Conservation (phyloP, 768 basidiomycete genomes). For the Cytidiella melzeri region DNA sequence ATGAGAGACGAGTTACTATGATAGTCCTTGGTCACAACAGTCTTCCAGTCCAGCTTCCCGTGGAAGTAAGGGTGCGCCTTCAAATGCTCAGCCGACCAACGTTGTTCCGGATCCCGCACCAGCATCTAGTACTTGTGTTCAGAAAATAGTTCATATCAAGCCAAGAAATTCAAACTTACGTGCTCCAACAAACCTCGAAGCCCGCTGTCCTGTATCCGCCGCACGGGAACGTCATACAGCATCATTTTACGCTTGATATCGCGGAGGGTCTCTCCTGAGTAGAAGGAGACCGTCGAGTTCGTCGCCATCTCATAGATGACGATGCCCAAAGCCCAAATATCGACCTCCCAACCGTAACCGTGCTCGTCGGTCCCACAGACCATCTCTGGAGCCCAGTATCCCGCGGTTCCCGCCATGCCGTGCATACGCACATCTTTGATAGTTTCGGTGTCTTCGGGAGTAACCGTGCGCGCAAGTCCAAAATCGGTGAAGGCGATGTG, state of each 20-base stretch:
- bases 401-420: neutral
- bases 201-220: neutral
- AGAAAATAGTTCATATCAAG: no score
- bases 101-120: neutral
- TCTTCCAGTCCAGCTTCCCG: neutral
- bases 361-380: neutral
- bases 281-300: neutral
- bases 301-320: conserved; percentile 3
- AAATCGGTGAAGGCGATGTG: conserved; percentile 8
- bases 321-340: neutral
- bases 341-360: neutral
- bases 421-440: neutral
- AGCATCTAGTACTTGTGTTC: neutral
- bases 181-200: neutral
- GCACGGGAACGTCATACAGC: neutral
- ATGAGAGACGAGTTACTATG: neutral
- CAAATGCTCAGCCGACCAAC: neutral
- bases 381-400: conserved; percentile 7
- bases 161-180: neutral
- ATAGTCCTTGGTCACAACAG: neutral
- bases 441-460: neutral
- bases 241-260: neutral
- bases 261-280: neutral
- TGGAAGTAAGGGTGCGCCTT: neutral
- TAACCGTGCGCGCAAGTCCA: neutral